Conservation (phyloP, 371 early-diverging fungal genomes). For the Capillidium heterosporum region DNA sequence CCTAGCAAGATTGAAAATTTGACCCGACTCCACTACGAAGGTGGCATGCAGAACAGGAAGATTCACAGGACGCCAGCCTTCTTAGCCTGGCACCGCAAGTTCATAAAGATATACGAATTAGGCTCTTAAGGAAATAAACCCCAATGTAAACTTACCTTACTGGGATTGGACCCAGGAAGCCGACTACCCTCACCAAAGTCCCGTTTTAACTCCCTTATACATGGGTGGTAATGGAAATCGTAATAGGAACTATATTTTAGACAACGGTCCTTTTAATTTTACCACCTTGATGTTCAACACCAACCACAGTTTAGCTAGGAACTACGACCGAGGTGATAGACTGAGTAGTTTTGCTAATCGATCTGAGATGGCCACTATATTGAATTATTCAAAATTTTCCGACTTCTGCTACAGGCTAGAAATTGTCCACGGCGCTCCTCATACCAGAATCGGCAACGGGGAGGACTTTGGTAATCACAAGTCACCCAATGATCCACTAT, state of each 20-base stretch:
- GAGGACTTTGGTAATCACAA: not conserved
- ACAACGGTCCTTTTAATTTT: not conserved
- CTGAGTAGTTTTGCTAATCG: not conserved
- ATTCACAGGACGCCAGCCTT: not conserved
- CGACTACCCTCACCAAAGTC: not conserved
- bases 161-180: slow-evolving; percentile 1
- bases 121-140: slow-evolving; percentile 1
- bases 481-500: slow-evolving; percentile 5
- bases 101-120: not conserved
- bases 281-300: not conserved
- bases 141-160: slow-evolving; percentile 6
- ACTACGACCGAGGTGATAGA: not conserved
- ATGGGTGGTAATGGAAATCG: not conserved
- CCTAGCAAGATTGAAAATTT: too few species aligned
- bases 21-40: not conserved
- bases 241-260: not conserved
- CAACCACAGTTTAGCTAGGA: not conserved
- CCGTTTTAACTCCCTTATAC: not conserved
- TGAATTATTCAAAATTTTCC: not conserved
- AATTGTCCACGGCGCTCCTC: not conserved
- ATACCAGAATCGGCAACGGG: not conserved
- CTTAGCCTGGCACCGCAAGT: slow-evolving; percentile 4
- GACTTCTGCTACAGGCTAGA: not conserved
- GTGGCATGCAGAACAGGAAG: not conserved
- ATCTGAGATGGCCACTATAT: not conserved